A percentile compares a stretch with the other conserved stretches of the same genome.
phyloP scores from a whole-genome alignment of 306 rosid genomes.

The Fragaria iinumae region DNA sequence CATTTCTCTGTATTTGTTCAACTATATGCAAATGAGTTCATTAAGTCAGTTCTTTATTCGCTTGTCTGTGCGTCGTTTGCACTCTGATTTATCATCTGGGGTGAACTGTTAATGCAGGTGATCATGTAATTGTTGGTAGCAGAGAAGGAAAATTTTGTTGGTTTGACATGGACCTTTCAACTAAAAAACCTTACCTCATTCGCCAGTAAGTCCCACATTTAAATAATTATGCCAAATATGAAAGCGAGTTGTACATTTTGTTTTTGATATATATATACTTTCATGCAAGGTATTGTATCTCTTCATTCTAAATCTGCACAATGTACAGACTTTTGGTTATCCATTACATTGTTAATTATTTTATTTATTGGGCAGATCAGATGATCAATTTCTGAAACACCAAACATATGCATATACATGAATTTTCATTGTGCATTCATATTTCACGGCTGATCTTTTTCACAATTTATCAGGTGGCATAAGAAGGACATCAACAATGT shows the following conservation, averaged over 20 bases:
- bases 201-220: conserved; percentile 50
- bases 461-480: conserved; percentile 63
- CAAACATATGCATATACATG: not conserved
- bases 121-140: conserved; percentile 93
- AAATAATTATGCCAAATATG: not conserved
- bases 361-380: not conserved
- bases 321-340: not conserved
- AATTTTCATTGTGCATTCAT: not conserved
- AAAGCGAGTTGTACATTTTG: not conserved
- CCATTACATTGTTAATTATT: not conserved
- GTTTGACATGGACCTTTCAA: conserved; percentile 98
- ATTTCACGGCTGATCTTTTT: conserved; percentile 15
- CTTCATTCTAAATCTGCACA: not conserved
- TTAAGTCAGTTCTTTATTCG: not conserved
- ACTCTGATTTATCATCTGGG: conserved; percentile 7
- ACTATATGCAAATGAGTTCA: not conserved
- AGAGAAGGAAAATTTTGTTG: conserved; percentile 93
- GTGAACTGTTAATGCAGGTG: conserved; percentile 56
- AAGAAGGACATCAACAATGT: conserved; percentile 82
- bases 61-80: conserved; percentile 2
- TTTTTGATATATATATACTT: not conserved
- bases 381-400: not conserved
- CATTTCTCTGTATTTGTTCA: not conserved
- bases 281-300: not conserved
- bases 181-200: conserved; percentile 70